Evolutionary conservation across 2,329 filamentous ascomycete genomes (phyloP).

Genomic region (Fusarium sp.): DNA sequence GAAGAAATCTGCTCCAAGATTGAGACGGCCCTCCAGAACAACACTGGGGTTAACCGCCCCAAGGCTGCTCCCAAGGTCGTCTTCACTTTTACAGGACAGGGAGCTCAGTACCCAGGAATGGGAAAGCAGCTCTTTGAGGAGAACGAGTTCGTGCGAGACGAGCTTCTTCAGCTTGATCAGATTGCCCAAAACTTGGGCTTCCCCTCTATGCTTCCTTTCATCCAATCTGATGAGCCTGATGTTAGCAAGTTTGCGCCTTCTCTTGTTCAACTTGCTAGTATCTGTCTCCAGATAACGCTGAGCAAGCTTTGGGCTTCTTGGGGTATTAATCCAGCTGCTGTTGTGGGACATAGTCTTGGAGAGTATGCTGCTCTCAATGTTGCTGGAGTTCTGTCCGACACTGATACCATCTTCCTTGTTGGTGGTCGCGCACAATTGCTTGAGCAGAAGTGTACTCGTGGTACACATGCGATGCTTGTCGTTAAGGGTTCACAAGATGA

Average conservation of each 20-base stretch:
- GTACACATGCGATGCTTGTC: conserved; percentile 53
- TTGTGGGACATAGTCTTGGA: conserved; percentile 61
- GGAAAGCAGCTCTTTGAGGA: conserved; percentile 51
- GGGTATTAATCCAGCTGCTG: conserved; percentile 57
- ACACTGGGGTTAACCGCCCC: conserved; percentile 20
- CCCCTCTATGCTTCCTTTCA: conserved; percentile 50
- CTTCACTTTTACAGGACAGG: conserved; percentile 62
- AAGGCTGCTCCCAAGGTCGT: conserved; percentile 35
- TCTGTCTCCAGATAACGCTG: conserved; percentile 58
- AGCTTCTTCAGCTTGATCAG: conserved; percentile 51
- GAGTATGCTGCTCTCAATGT: conserved; percentile 63
- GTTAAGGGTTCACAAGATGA: conserved; percentile 43
- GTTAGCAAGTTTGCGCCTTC: conserved; percentile 35
- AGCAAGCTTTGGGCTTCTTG: conserved; percentile 55
- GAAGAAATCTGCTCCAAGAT: conserved; percentile 21
- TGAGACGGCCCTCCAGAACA: conserved; percentile 12
- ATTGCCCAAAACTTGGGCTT: conserved; percentile 52
- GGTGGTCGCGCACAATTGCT: conserved; percentile 69
- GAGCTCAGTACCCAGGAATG: conserved; percentile 51
- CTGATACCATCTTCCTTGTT: conserved; percentile 72
- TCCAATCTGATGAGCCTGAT: conserved; percentile 27
- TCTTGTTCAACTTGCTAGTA: conserved; percentile 55
- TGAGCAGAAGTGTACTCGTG: conserved; percentile 63
- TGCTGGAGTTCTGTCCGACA: conserved; percentile 71
- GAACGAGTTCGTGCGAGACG: conserved; percentile 49